Conservation (phyloP, 2,329 filamentous ascomycete species). For the Penicillium fuscoglaucum region DNA sequence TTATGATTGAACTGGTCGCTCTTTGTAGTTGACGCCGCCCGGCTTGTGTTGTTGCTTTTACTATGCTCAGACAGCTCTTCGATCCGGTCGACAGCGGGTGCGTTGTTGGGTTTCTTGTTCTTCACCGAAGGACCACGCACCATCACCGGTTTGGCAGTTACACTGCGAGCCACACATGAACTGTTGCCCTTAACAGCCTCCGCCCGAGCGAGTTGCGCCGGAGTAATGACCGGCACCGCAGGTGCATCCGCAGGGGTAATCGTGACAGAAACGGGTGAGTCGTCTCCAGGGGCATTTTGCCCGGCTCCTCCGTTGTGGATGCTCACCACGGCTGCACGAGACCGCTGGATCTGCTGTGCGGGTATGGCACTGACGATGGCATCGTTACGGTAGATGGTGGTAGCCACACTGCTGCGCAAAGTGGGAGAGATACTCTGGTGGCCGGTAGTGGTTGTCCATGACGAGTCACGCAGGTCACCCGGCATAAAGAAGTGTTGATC, state of each 20-base stretch:
- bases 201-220: slow-evolving; percentile 43
- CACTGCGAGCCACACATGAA: slow-evolving; percentile 47
- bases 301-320: slow-evolving; percentile 66
- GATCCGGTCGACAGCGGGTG: slow-evolving; percentile 21
- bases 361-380: slow-evolving; percentile 76
- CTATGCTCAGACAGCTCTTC: slow-evolving; percentile 18
- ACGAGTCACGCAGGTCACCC: slow-evolving; percentile 84
- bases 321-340: slow-evolving; percentile 89
- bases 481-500: slow-evolving; percentile 94
- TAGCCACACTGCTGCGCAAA: slow-evolving; percentile 69
- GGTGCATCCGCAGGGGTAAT: slow-evolving; percentile 54
- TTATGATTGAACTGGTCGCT: slow-evolving; percentile 23
- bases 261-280: slow-evolving; percentile 40
- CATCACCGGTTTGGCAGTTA: slow-evolving; percentile 48
- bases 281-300: slow-evolving; percentile 45
- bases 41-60: slow-evolving; percentile 14
- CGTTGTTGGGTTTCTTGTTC: slow-evolving; percentile 34
- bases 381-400: slow-evolving; percentile 90
- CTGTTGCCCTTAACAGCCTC: slow-evolving; percentile 37
- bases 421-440: slow-evolving; percentile 54
- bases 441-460: slow-evolving; percentile 70
- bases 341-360: slow-evolving; percentile 81
- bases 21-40: slow-evolving; percentile 21
- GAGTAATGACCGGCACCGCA: slow-evolving; percentile 70
- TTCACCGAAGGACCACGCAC: slow-evolving; percentile 40